Evolutionary conservation across 805 yeast species (phyloP).

Genomic region (Kodamaea restingae): DNA sequence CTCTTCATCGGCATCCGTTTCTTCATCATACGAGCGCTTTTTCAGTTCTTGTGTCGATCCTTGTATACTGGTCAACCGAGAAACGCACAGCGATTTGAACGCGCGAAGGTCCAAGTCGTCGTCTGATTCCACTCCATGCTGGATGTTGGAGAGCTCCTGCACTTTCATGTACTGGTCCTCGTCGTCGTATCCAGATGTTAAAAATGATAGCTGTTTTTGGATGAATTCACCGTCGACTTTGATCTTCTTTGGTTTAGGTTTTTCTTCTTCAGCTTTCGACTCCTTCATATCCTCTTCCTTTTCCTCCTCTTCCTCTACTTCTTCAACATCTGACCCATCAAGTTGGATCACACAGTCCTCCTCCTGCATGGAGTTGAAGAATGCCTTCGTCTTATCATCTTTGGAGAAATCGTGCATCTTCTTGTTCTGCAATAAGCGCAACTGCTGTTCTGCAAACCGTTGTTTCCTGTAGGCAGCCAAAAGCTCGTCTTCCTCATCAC

Average conservation of each 20-base stretch:
- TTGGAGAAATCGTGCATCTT: slow-evolving; percentile 42
- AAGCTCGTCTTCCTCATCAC: slow-evolving; percentile 71
- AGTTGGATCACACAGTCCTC: slow-evolving; percentile 26
- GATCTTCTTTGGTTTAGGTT: slow-evolving; percentile 25
- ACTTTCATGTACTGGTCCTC: slow-evolving; percentile 25
- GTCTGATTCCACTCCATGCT: slow-evolving; percentile 36
- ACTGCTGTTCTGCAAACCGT: slow-evolving; percentile 43
- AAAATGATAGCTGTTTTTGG: slow-evolving; percentile 52
- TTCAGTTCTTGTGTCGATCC: slow-evolving; percentile 15
- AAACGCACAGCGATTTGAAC: slow-evolving; percentile 42
- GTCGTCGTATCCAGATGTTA: slow-evolving; percentile 31
- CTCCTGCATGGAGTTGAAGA: slow-evolving; percentile 60
- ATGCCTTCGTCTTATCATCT: slow-evolving; percentile 59
- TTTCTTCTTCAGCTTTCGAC: slow-evolving; percentile 14
- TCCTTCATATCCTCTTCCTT: slow-evolving; percentile 10
- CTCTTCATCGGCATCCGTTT: slow-evolving; percentile 19
- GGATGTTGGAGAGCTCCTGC: slow-evolving; percentile 29
- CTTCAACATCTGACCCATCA: slow-evolving; percentile 24
- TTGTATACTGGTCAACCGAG: slow-evolving; percentile 24
- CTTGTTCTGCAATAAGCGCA: slow-evolving; percentile 45
- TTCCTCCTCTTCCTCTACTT: slow-evolving; percentile 17
- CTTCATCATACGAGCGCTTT: slow-evolving; percentile 14
- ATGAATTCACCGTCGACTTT: slow-evolving; percentile 53
- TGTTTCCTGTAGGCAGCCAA: slow-evolving; percentile 44
- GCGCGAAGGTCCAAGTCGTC: slow-evolving; percentile 41